phyloP scores from a whole-genome alignment of 129 eudicot species.

The Flaveria bidentis region DNA sequence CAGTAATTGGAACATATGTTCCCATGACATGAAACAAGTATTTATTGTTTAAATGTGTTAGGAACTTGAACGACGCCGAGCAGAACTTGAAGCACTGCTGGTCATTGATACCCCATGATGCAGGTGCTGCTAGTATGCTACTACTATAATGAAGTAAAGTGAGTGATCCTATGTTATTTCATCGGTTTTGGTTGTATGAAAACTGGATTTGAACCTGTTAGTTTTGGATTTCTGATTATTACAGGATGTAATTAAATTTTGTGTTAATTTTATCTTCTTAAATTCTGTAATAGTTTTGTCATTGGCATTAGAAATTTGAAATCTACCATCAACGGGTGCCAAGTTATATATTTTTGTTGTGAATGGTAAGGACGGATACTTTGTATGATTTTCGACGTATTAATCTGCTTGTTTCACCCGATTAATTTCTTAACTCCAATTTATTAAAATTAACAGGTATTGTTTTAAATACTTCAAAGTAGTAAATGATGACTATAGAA shows the following conservation, averaged over 20 bases:
- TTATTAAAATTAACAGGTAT: no score
- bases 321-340: neutral
- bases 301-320: neutral
- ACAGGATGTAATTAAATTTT: conserved; percentile 21
- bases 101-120: conserved; percentile 50
- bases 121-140: conserved; percentile 14
- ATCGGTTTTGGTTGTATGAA: conserved; percentile 24
- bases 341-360: neutral
- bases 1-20: neutral
- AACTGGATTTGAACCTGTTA: conserved; percentile 11
- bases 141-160: conserved; percentile 15
- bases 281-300: neutral
- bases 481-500: no score
- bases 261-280: neutral
- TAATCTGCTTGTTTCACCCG: no score
- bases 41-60: conserved; percentile 31
- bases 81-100: conserved; percentile 76
- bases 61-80: conserved; percentile 79
- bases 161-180: conserved; percentile 20
- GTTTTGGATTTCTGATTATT: conserved; percentile 11
- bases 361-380: no score
- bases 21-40: conserved; percentile 18
- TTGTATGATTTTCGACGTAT: no score
- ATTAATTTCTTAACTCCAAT: no score
- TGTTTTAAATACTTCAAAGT: no score